Percentiles rank a stretch among this genome's conserved stretches.
These are phyloP conservation scores for Pythium dissimile DNA, from an alignment of 352 stramenopile genomes.

Conservation along the genomic window DNA sequence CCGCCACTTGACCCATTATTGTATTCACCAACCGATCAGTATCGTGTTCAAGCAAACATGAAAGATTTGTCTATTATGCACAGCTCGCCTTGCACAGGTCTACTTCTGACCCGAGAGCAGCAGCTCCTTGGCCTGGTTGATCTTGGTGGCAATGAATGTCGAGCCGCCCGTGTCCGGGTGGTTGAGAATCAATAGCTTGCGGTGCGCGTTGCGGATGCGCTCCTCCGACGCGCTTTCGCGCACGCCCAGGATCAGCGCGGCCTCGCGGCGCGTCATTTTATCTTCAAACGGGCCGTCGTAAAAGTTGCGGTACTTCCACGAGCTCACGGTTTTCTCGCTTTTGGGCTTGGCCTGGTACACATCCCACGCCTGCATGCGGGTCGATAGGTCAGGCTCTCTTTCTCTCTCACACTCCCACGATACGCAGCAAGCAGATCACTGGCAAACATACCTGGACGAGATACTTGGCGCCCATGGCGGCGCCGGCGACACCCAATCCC, in stretches of 20 bases:
- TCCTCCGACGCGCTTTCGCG: conserved; percentile 93
- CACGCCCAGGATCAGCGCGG: conserved; percentile 98
- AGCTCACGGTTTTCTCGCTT: conserved; percentile 44
- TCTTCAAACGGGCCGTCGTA: conserved; percentile 98
- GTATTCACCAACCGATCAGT: background rate
- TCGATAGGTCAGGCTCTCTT: no score
- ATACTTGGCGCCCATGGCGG: conserved; percentile 77
- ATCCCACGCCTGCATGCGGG: conserved; percentile 47
- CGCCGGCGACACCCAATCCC: conserved; percentile 63
- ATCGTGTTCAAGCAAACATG: background rate
- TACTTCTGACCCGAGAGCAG: conserved; percentile 63
- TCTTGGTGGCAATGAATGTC: conserved; percentile 98
- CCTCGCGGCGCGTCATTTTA: conserved; percentile 98
- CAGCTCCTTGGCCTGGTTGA: conserved; percentile 99
- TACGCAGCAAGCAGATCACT: background rate
- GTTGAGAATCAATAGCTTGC: conserved; percentile 98
- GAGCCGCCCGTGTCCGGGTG: conserved; percentile 98
- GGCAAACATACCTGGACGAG: conserved; percentile 43
- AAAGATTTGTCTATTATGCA: background rate
- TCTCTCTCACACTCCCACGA: conserved; percentile 29
- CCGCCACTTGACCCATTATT: background rate
- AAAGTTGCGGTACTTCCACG: conserved; percentile 85
- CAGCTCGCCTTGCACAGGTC: no score
- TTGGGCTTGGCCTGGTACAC: conserved; percentile 74
- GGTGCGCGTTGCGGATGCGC: conserved; percentile 98